phyloP scores from a whole-genome alignment of 768 basidiomycete species.

The Astraeus odoratus region DNA sequence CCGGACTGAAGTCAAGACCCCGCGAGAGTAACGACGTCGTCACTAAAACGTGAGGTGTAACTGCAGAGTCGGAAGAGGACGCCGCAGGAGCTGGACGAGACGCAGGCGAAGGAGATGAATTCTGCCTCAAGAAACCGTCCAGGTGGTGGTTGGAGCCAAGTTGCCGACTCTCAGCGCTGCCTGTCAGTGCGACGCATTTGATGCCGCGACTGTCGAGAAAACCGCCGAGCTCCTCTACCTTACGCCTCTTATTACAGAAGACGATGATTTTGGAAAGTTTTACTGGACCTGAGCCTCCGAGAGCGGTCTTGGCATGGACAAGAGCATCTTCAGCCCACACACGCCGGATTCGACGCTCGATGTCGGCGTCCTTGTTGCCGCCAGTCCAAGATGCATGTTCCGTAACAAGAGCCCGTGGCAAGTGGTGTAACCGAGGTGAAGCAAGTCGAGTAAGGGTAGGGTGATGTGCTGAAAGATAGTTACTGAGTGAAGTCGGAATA shows the following conservation, averaged over 20 bases:
- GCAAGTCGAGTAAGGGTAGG: slow-evolving; percentile 65
- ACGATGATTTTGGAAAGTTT: slow-evolving; percentile 64
- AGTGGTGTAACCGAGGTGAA: slow-evolving; percentile 72
- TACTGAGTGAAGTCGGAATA: slow-evolving; percentile 68
- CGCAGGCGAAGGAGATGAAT: slow-evolving; percentile 1
- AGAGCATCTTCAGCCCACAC: slow-evolving; percentile 69
- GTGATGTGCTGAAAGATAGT: slow-evolving; percentile 56
- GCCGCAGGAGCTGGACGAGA: slow-evolving; percentile 6
- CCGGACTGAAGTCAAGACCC: slow-evolving; percentile 80
- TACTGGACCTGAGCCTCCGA: slow-evolving; percentile 14
- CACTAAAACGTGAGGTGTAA: slow-evolving; percentile 61
- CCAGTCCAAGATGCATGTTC: slow-evolving; percentile 74
- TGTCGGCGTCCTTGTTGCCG: slow-evolving; percentile 75
- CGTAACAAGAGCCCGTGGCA: slow-evolving; percentile 62
- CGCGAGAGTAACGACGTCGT: slow-evolving; percentile 89
- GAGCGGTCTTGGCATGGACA: slow-evolving; percentile 19
- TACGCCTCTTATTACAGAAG: slow-evolving; percentile 74
- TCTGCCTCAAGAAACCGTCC: slow-evolving; percentile 57
- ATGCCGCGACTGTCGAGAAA: slow-evolving; percentile 58
- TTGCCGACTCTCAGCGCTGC: slow-evolving; percentile 48
- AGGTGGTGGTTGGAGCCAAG: slow-evolving; percentile 72
- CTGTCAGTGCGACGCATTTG: slow-evolving; percentile 58
- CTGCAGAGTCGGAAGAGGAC: slow-evolving; percentile 17
- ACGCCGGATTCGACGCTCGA: slow-evolving; percentile 63
- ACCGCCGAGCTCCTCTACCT: slow-evolving; percentile 53